phyloP scores from a whole-genome alignment of 1,284 basidiomycete species.

The Cryptococcus hybrid region DNA sequence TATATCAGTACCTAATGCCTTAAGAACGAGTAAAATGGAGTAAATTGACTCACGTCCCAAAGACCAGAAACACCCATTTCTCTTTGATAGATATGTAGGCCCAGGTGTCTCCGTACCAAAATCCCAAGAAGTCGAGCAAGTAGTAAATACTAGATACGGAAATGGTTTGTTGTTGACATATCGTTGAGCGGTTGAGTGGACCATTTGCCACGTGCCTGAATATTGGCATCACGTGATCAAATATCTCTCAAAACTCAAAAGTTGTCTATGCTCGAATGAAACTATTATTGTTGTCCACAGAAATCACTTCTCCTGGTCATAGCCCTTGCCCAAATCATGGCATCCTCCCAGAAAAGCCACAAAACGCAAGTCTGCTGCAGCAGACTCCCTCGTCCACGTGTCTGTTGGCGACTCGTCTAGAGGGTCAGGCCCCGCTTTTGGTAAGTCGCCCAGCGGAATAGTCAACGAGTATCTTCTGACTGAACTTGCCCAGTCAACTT shows the following conservation, averaged over 20 bases:
- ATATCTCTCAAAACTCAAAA: neutral
- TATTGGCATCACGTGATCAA: slow-evolving; percentile 5
- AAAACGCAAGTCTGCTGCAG: slow-evolving; percentile 36
- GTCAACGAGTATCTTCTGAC: neutral
- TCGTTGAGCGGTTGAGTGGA: neutral
- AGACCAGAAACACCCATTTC: slow-evolving; percentile 50
- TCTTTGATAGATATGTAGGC: neutral
- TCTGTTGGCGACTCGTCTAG: slow-evolving; percentile 19
- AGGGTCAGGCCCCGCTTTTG: slow-evolving; percentile 66
- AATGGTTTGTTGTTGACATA: neutral
- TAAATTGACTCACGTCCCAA: slow-evolving; percentile 48
- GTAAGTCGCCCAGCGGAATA: slow-evolving; percentile 52
- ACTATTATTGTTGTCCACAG: neutral
- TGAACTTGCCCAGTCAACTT: slow-evolving; percentile 61
- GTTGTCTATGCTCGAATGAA: neutral
- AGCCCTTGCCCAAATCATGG: slow-evolving; percentile 6
- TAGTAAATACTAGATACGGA: neutral
- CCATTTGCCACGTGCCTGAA: neutral
- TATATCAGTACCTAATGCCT: neutral
- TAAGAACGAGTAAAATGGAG: neutral
- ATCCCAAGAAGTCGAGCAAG: neutral
- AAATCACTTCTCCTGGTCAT: neutral
- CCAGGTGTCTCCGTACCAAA: neutral
- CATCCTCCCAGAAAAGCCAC: slow-evolving; percentile 19
- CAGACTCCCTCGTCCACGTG: neutral